Evolutionary conservation across 164 flowering plant species (phyloP).

Genomic region (Hamamelis virginiana): DNA sequence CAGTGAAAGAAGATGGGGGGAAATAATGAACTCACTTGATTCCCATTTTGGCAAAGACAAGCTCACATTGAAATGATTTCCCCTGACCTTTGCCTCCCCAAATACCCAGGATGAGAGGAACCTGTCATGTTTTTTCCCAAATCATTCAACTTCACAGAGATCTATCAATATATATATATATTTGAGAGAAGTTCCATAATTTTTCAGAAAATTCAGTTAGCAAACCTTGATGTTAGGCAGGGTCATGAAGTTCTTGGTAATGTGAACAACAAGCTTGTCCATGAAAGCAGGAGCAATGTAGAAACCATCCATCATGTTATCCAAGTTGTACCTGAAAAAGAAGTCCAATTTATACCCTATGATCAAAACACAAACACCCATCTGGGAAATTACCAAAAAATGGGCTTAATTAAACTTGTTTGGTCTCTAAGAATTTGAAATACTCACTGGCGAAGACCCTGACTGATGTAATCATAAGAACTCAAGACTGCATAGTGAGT

Average conservation of each 20-base stretch:
- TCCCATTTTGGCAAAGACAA: conserved; percentile 28
- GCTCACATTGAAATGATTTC: conserved; percentile 46
- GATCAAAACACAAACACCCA: background rate
- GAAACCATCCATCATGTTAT: conserved; percentile 25
- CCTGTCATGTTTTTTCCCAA: conserved; percentile 12
- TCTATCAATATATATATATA: background rate
- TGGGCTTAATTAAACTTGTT: background rate
- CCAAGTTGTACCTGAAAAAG: conserved; percentile 21
- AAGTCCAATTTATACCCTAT: background rate
- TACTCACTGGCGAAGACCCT: conserved; percentile 33
- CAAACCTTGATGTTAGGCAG: conserved; percentile 25
- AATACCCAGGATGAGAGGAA: conserved; percentile 38
- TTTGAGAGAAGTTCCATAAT: background rate
- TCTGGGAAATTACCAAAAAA: background rate
- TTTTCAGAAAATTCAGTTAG: background rate
- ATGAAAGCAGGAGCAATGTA: conserved; percentile 29
- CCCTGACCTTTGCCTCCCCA: conserved; percentile 50
- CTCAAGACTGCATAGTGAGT: conserved; percentile 35
- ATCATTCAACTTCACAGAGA: background rate
- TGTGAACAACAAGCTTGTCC: conserved; percentile 32
- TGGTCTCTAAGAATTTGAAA: background rate
- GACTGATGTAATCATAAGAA: conserved; percentile 33
- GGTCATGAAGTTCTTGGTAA: conserved; percentile 27
- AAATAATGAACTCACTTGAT: conserved; percentile 17
- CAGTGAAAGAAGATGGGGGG: too few relatives aligned